phyloP scores from a whole-genome alignment of 75 land plant genomes.

The Cryptomeria japonica region DNA sequence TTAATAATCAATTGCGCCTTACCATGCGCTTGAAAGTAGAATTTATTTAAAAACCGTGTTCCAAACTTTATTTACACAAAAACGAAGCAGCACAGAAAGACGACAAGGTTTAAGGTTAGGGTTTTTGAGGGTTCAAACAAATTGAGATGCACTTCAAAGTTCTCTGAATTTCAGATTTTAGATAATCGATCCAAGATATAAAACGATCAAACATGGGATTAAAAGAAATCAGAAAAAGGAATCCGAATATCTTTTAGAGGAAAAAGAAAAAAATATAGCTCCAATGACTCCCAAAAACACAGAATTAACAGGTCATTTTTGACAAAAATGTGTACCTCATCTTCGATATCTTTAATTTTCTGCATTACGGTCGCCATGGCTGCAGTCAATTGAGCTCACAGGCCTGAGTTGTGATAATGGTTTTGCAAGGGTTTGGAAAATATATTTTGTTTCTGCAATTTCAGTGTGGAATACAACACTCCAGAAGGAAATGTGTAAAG shows the following conservation, averaged over 20 bases:
- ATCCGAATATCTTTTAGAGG: not conserved
- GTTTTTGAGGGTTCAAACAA: not conserved
- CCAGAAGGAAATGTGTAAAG: too few relatives aligned
- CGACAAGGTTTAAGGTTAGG: not conserved
- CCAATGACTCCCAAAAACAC: not conserved
- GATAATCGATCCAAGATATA: not conserved
- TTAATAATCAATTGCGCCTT: not conserved
- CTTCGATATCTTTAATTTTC: conserved; percentile 99
- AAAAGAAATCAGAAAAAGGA: not conserved
- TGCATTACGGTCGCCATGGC: conserved; percentile 97
- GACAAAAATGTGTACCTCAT: conserved; percentile 67
- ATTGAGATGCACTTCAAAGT: not conserved
- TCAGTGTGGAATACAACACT: too few relatives aligned
- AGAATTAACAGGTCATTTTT: not conserved
- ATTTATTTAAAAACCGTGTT: not conserved
- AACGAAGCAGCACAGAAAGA: not conserved
- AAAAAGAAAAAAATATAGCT: not conserved
- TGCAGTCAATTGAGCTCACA: not conserved
- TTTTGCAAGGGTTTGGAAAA: not conserved
- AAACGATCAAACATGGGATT: not conserved
- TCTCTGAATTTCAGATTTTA: not conserved
- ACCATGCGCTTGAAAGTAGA: not conserved
- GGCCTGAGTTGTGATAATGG: not conserved
- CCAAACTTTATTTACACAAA: not conserved
- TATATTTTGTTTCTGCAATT: too few relatives aligned